Conservation (phyloP, 768 basidiomycete species). For the Boletus reticulatus region DNA sequence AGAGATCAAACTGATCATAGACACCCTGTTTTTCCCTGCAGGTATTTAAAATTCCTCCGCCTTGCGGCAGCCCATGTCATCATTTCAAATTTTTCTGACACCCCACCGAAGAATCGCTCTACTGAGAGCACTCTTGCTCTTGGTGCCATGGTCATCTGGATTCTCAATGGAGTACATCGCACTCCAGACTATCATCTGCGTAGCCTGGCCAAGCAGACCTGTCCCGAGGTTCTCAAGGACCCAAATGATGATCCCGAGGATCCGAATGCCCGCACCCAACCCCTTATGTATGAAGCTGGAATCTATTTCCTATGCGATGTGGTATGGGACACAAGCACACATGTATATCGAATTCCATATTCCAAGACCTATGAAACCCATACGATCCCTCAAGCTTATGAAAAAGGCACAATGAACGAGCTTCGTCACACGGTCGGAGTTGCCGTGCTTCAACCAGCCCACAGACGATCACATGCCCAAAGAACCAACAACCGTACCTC, state of each 20-base stretch:
- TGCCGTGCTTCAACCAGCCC: no score
- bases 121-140: background rate
- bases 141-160: conserved; percentile 3
- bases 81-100: background rate
- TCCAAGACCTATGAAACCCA: background rate
- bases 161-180: background rate
- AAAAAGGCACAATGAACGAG: background rate
- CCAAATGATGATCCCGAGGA: background rate
- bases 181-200: background rate
- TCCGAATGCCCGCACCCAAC: background rate
- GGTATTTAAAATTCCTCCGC: conserved; percentile 5
- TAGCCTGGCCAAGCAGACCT: background rate
- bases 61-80: background rate
- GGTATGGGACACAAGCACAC: background rate
- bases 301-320: conserved; percentile 3
- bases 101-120: background rate
- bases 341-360: background rate
- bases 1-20: no score
- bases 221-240: background rate
- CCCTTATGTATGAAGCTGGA: conserved; percentile 8
- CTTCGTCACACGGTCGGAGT: no score
- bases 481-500: no score
- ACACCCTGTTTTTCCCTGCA: background rate
- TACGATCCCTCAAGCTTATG: background rate
- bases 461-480: no score